Evolutionary conservation across 1,284 basidiomycete species (phyloP).

Genomic region (Caloboletus firmus): DNA sequence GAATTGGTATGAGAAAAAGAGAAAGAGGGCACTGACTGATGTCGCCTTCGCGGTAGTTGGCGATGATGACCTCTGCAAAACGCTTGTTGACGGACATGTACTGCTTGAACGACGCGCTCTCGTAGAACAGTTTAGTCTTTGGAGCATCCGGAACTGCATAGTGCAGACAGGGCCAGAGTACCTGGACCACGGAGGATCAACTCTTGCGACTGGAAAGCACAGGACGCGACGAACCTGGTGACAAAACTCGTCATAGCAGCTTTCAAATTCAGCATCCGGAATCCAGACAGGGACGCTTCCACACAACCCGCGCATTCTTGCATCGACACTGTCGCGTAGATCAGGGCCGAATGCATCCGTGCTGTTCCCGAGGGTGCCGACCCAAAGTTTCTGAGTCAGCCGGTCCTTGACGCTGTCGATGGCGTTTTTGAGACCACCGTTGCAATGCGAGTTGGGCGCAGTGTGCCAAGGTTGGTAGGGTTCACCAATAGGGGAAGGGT

Average conservation of each 20-base stretch:
- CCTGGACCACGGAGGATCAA: slow-evolving; percentile 38
- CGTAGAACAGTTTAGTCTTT: slow-evolving; percentile 79
- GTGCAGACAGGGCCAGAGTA: slow-evolving; percentile 86
- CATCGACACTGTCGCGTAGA: slow-evolving; percentile 59
- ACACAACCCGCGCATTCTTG: slow-evolving; percentile 55
- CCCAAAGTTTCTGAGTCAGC: slow-evolving; percentile 62
- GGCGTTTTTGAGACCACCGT: slow-evolving; percentile 80
- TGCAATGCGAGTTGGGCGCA: slow-evolving; percentile 71
- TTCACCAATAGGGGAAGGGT: slow-evolving; percentile 17
- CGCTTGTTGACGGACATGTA: slow-evolving; percentile 82
- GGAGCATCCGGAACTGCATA: slow-evolving; percentile 85
- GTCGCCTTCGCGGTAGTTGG: slow-evolving; percentile 77
- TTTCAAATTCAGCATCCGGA: slow-evolving; percentile 70
- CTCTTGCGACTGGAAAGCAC: background rate
- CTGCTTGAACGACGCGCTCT: slow-evolving; percentile 73
- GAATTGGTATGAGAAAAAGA: background rate
- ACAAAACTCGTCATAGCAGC: slow-evolving; percentile 85
- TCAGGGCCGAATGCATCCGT: slow-evolving; percentile 63
- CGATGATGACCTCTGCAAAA: slow-evolving; percentile 78
- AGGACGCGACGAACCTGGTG: slow-evolving; percentile 56
- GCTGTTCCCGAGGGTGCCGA: slow-evolving; percentile 74
- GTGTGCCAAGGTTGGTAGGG: slow-evolving; percentile 48
- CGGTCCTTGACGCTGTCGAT: slow-evolving; percentile 62
- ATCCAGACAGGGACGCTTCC: slow-evolving; percentile 79
- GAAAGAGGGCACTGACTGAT: slow-evolving; percentile 46